phyloP scores from a whole-genome alignment of 768 basidiomycete genomes.

The Boletus coccyginus region DNA sequence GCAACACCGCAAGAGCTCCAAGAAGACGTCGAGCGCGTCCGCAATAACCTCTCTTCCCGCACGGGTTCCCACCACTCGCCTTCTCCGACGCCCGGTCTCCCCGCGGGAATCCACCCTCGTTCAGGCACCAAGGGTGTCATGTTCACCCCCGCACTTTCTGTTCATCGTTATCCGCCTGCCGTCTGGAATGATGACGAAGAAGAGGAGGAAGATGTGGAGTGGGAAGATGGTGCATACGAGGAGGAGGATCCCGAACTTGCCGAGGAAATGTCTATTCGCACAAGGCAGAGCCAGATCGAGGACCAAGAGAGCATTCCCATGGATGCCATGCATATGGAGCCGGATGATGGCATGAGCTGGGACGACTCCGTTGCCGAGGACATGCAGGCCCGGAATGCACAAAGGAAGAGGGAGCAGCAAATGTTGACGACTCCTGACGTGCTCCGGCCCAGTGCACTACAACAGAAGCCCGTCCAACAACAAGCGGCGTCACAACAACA shows the following conservation, averaged over 20 bases:
- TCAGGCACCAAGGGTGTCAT: conserved; percentile 51
- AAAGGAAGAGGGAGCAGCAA: conserved; percentile 25
- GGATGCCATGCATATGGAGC: conserved; percentile 49
- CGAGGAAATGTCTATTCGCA: conserved; percentile 47
- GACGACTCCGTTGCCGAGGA: conserved; percentile 65
- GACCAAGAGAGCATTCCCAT: conserved; percentile 31
- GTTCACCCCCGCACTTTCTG: conserved; percentile 66
- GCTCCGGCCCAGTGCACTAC: conserved; percentile 34
- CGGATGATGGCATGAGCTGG: conserved; percentile 88
- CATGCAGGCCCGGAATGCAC: conserved; percentile 37
- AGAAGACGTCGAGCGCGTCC: conserved; percentile 55
- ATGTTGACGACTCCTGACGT: conserved; percentile 31
- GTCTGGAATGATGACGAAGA: conserved; percentile 81
- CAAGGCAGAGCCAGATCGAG: conserved; percentile 36
- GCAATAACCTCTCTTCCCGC: conserved; percentile 48
- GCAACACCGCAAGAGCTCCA: conserved; percentile 51
- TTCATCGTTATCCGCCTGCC: conserved; percentile 77
- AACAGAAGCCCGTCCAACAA: conserved; percentile 21
- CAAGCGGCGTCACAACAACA: conserved; percentile 21
- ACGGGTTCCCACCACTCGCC: conserved; percentile 50
- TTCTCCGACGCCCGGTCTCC: conserved; percentile 39
- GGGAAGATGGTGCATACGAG: conserved; percentile 67
- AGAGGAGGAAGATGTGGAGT: conserved; percentile 49
- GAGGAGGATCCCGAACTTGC: conserved; percentile 66
- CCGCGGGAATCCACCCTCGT: conserved; percentile 24